These are phyloP conservation scores for Claviceps citrina DNA, from an alignment of 2,329 filamentous ascomycete genomes.

Conservation along the genomic window DNA sequence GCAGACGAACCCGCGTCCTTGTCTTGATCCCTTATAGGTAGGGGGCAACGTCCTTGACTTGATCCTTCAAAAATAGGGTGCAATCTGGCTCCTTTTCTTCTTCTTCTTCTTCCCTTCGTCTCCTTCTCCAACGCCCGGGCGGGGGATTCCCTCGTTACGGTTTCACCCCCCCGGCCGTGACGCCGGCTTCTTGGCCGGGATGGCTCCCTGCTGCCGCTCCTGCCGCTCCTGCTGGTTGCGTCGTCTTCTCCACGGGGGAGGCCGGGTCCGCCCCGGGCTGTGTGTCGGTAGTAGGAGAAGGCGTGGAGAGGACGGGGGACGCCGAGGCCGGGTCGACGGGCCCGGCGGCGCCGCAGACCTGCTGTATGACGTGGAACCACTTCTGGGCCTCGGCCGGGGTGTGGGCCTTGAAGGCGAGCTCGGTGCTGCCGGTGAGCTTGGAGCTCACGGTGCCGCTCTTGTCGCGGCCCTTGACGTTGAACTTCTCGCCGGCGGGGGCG, in stretches of 20 bases:
- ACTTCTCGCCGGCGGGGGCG: conserved; percentile 58
- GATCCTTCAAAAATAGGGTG: no score
- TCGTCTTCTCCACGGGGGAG: conserved; percentile 12
- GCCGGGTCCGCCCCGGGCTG: no score
- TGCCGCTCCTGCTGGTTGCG: no score
- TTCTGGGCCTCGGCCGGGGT: conserved; percentile 64
- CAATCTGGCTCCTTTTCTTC: no score
- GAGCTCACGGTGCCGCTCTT: conserved; percentile 63
- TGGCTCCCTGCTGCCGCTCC: conserved; percentile 13
- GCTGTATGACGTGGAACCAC: conserved; percentile 64
- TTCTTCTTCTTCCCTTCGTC: no score
- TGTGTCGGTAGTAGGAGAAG: no score
- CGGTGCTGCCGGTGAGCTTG: conserved; percentile 65
- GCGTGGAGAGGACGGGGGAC: no score
- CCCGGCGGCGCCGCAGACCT: conserved; percentile 38
- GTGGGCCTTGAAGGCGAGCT: conserved; percentile 78
- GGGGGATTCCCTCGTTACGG: no score
- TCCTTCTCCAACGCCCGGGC: no score
- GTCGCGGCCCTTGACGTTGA: conserved; percentile 92
- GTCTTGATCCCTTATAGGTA: no score
- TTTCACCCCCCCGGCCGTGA: conserved; percentile 20
- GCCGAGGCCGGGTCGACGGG: conserved; percentile 20
- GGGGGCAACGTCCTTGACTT: no score
- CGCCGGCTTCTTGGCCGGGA: conserved; percentile 32
- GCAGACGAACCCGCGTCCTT: no score